Base-by-base conservation (phyloP, 441 rosid species). In the Theobroma grandiflorum region DNA sequence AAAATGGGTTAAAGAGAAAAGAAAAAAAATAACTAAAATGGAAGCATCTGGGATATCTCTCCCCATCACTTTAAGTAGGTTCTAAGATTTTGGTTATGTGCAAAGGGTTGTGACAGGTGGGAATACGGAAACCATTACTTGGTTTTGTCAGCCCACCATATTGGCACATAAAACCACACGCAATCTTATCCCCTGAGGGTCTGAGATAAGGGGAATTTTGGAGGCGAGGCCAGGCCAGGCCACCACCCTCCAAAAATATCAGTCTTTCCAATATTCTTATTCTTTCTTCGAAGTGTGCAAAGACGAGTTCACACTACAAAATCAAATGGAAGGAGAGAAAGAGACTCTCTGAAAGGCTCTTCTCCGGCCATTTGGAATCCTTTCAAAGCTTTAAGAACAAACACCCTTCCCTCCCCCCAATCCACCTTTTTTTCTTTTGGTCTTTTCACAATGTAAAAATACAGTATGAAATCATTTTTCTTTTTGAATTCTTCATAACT, bases 231-330 rank as follows among this genome's bases (percentile, higher is more conserved):
- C 7, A 11, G 38, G 66, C 16, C 18, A 61, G 80, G 77, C 82
- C 85, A 78, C 83, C 82, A 63, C 55, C 40, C 52, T 6, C 16
- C 14, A 72, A 49, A 47, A 75, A 40, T 7, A 35, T 53, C 70
- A 49, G 14, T n/a, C 47, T 72, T 63, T 59, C 47, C 74, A 76
- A 72, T 85, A 83, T 86, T 88, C 86, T 81, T 75, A 77, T 85
- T 85, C 87, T 85, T 84, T 72, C 75, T 78, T 79, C 64, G 0
- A 20, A 47, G 72, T 78, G 78, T 79, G 74, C 78, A 47, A 80
- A 80, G 73, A 43, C 84, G 75, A 74, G 76, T 86, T 86, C 86
- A 82, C 85, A 86, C 71, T 74, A 15, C 76, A 38, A 64, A 20
- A 38, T 58, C 15, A 64, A 67, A 15, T 26, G 75, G 45, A 68